Evolutionary conservation across 441 rosid species (phyloP), one percentile per base, ranked within the genome.

Genomic region (Erodium moschatum): DNA sequence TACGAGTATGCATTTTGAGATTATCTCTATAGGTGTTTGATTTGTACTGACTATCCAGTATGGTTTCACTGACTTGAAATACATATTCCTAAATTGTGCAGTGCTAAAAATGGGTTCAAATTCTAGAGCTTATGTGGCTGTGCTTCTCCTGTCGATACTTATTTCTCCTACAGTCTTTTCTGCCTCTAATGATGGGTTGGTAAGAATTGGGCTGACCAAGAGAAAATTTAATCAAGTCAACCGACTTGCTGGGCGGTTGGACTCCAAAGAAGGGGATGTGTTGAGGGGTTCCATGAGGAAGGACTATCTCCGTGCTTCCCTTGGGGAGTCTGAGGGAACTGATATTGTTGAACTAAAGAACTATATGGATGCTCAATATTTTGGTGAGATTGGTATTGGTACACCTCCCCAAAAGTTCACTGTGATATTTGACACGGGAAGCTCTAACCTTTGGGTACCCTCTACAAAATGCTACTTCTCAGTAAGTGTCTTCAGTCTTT

Each of bases 381-480:
- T 29, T 29, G 31, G 31, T 29, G 31, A 81, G 74, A 82, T 89
- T 35, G 86, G 87, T 69, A 56, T 87, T 44, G 89, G 92, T 50
- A 81, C 88, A 27, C 92, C 92, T 61, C 78, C 87, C 42, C 89
- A 87, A 64, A 87, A 75, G 67, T 87, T 87, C 77, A 82, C 87
- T 24, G 92, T 83, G 20, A 77, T 87, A 76, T 87, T 87, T 77
- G 88, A 87, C 73, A 87, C 89, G 0, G 89, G 92, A 62, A 87
- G 92, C 72, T 84, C 92, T 21, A 87, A 87, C 72, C 86, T 87
- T n/a, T 87, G 92, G 89, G 83, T 87, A 19, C 89, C 92, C 64
- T 87, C 92, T 24, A 19, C 77, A 5, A 81, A 85, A 75, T 87
- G 92, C 67, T 78, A 84, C 76, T 78, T 84, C 72, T 87, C 92